A percentile compares a stretch with the other conserved stretches of the same genome.
These are phyloP conservation scores for Moricandia moricandioides DNA, from an alignment of 345 rosid genomes.

Conservation along the genomic window DNA sequence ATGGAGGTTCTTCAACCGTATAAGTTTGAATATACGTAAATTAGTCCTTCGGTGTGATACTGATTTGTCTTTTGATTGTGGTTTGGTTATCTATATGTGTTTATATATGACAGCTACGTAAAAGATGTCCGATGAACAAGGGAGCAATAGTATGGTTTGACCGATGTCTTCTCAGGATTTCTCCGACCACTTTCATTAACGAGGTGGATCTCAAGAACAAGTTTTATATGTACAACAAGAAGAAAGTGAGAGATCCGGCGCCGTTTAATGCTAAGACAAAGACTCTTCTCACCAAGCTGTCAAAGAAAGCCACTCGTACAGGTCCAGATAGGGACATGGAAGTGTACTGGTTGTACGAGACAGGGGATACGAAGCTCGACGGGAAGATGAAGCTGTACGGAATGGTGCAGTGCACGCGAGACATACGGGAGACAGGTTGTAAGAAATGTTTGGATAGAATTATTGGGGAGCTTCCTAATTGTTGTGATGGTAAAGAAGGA, in stretches of 20 bases:
- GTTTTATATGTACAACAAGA: constrained; percentile 39
- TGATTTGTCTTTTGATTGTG: constrained; percentile 2
- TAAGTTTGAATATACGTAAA: too few relatives aligned
- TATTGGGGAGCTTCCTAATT: constrained; percentile 49
- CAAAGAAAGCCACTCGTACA: constrained; percentile 23
- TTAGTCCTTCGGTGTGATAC: too few relatives aligned
- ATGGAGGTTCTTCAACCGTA: too few relatives aligned
- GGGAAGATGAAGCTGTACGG: constrained; percentile 45
- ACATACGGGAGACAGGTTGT: constrained; percentile 39
- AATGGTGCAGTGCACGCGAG: constrained; percentile 65
- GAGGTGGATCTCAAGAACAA: constrained; percentile 42
- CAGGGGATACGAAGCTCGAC: constrained; percentile 39
- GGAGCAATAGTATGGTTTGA: constrained; percentile 55
- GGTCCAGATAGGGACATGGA: constrained; percentile 12
- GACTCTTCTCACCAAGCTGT: constrained; percentile 40
- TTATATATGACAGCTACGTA: constrained; percentile 16
- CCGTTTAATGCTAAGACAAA: constrained; percentile 45
- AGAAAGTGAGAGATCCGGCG: constrained; percentile 41
- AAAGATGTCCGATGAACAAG: constrained; percentile 49
- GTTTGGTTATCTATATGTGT: constrained; percentile 27
- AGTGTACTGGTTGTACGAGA: constrained; percentile 1
- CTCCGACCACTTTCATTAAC: constrained; percentile 47
- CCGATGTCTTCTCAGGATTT: constrained; percentile 59
- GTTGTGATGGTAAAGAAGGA: constrained; percentile 64
- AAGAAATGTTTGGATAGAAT: constrained; percentile 49